Base-by-base conservation (phyloP, 1,284 basidiomycete species). In the Apiotrichum porosum region DNA sequence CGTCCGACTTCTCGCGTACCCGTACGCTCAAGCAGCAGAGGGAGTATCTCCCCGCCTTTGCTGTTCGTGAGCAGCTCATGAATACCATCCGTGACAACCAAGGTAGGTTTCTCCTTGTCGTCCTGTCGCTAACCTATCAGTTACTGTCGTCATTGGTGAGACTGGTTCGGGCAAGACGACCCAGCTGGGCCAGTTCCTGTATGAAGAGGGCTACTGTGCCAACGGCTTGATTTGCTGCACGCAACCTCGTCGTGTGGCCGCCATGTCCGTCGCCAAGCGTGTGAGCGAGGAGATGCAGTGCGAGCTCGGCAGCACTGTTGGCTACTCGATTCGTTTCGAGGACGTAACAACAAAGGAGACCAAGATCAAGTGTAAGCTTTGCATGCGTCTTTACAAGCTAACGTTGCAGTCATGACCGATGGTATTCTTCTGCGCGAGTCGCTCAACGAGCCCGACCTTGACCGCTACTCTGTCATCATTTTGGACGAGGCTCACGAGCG, bases 251-350 rank as follows among this genome's bases (percentile, higher is more conserved):
- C 89, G 93, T 77, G 93, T 97, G 12, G 93, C 94, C 39, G 93
- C 94, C 12, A 97, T 98, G 93, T 93, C 88, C 14, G 94, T 97
- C 4, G 94, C 94, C 9, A 97, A 97, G 75, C 91, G 94, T 75
- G 94, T 97, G 49, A 92, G 88, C 66, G 94, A 98, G 66, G 94
- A 98, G 73, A 81, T 81, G 79, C 78, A 79, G 63, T 88, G 86
- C 72, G 85, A 88, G 74, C 80, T 97, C 0, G 94, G 94, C 8
- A 77, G 79, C 3, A 82, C 82, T 1, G 94, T 98, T 14, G 94
- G 94, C 6, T 97, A 98, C 69, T 88, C 92, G 14, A 97, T 98
- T 66, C 88, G 94, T 53, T 97, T 97, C 63, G 94, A 98, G 72
- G 94, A 97, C 67, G 94, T 90, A 65, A 97, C 94, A 1, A 85